Evolutionary conservation across 345 rosid genomes (phyloP).

Genomic region (Cardamine resedifolia): DNA sequence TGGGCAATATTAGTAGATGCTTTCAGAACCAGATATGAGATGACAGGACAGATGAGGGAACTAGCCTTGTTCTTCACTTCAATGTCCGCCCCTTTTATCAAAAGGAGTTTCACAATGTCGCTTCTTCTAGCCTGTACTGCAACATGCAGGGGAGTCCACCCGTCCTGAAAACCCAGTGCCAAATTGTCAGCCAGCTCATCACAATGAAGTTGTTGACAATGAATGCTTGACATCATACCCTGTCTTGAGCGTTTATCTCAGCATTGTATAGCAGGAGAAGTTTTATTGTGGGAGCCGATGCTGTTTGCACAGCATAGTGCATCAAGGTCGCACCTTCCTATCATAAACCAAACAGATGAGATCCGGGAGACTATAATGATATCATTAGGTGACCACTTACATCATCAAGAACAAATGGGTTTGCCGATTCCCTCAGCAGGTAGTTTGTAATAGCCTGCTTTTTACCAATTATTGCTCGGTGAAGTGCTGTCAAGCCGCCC

Average conservation of each 20-base stretch:
- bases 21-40: not conserved
- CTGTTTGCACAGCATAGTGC: slow-evolving; percentile 93
- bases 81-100: slow-evolving; percentile 77
- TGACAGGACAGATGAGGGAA: not conserved
- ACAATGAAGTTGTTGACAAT: not conserved
- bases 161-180: slow-evolving; percentile 56
- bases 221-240: slow-evolving; percentile 45
- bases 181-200: slow-evolving; percentile 17
- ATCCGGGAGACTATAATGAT: slow-evolving; percentile 7
- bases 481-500: slow-evolving; percentile 85
- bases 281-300: slow-evolving; percentile 73
- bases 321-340: slow-evolving; percentile 91
- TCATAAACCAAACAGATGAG: slow-evolving; percentile 12
- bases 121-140: slow-evolving; percentile 86
- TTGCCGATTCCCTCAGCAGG: slow-evolving; percentile 88
- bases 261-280: slow-evolving; percentile 74
- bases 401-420: slow-evolving; percentile 74
- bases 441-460: slow-evolving; percentile 81
- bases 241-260: slow-evolving; percentile 80
- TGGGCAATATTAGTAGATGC: not conserved
- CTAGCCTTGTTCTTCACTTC: slow-evolving; percentile 56
- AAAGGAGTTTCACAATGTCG: slow-evolving; percentile 72
- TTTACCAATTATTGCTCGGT: slow-evolving; percentile 78
- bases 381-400: slow-evolving; percentile 41
- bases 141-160: slow-evolving; percentile 95